Evolutionary conservation across 2,329 filamentous ascomycete species (phyloP).

Genomic region (Penicillium sp.): DNA sequence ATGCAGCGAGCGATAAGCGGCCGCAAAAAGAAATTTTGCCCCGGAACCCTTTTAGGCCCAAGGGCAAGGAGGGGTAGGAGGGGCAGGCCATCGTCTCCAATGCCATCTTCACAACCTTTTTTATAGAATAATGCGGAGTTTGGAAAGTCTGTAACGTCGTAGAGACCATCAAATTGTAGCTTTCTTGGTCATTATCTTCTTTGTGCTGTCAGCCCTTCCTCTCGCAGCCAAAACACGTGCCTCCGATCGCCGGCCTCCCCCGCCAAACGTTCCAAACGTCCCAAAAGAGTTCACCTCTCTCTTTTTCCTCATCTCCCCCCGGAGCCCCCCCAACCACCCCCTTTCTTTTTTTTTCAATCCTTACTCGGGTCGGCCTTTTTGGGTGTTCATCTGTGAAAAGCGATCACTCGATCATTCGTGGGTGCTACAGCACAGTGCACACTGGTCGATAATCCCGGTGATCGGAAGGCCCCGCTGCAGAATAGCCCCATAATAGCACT

Average conservation of each 20-base stretch:
- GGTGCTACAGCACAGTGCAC: constrained; percentile 16
- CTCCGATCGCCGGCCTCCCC: constrained; percentile 34
- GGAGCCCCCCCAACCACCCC: constrained; percentile 11
- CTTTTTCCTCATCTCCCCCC: constrained; percentile 14
- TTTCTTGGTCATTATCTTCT: neutral
- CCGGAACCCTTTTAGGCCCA: constrained; percentile 15
- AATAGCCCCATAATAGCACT: constrained; percentile 12
- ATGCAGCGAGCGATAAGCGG: constrained; percentile 9
- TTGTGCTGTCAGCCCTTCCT: neutral
- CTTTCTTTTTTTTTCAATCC: constrained; percentile 6
- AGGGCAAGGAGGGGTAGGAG: constrained; percentile 27
- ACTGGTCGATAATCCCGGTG: constrained; percentile 21
- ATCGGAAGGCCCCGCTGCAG: constrained; percentile 17
- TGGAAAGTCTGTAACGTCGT: neutral
- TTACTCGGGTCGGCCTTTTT: constrained; percentile 8
- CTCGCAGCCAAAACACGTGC: constrained; percentile 29
- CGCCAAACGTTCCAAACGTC: constrained; percentile 20
- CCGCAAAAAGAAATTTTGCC: constrained; percentile 26
- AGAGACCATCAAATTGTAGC: neutral
- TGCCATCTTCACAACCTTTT: constrained; percentile 3
- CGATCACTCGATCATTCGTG: constrained; percentile 6
- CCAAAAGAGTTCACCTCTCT: constrained; percentile 3
- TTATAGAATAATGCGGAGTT: neutral
- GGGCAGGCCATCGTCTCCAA: constrained; percentile 9
- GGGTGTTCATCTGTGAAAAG: neutral